phyloP scores from a whole-genome alignment of 1,284 basidiomycete genomes.

The Heterobasidion parviporum region DNA sequence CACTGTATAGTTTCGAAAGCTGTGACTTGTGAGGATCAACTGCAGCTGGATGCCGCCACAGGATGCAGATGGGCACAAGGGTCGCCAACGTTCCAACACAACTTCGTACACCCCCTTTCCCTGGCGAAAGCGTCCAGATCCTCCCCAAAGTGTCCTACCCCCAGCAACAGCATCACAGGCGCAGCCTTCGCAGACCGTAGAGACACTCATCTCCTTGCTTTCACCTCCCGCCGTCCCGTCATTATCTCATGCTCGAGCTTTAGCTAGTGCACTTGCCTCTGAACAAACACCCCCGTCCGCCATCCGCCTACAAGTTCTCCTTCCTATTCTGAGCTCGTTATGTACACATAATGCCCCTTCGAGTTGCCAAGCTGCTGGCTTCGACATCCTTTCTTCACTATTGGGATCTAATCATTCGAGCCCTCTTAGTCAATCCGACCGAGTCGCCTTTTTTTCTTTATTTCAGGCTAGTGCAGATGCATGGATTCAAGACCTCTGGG shows the following conservation, averaged over 20 bases:
- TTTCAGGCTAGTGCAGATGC: slow-evolving; percentile 34
- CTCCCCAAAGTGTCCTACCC: slow-evolving; percentile 9
- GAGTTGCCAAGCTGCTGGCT: slow-evolving; percentile 55
- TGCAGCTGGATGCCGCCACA: neutral
- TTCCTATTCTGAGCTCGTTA: slow-evolving; percentile 49
- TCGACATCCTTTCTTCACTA: slow-evolving; percentile 61
- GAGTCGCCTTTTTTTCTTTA: slow-evolving; percentile 52
- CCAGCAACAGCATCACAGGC: neutral
- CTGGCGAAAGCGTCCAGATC: slow-evolving; percentile 35
- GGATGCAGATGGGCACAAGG: slow-evolving; percentile 5
- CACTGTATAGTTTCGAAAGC: neutral
- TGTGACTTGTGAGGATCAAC: neutral
- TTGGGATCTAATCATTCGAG: slow-evolving; percentile 46
- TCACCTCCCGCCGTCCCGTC: slow-evolving; percentile 28
- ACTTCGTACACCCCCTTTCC: slow-evolving; percentile 27
- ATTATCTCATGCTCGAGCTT: slow-evolving; percentile 19
- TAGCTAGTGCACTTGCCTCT: slow-evolving; percentile 17
- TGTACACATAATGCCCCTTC: slow-evolving; percentile 45
- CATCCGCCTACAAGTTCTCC: slow-evolving; percentile 25
- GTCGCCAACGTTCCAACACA: slow-evolving; percentile 25
- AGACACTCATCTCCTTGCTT: slow-evolving; percentile 22
- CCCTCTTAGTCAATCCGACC: slow-evolving; percentile 41
- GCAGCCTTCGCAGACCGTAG: slow-evolving; percentile 11
- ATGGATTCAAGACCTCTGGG: slow-evolving; percentile 63
- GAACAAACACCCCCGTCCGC: neutral